These are phyloP conservation scores for Fomes fomentarius DNA, from an alignment of 1,284 basidiomycete genomes.

Conservation along the genomic window DNA sequence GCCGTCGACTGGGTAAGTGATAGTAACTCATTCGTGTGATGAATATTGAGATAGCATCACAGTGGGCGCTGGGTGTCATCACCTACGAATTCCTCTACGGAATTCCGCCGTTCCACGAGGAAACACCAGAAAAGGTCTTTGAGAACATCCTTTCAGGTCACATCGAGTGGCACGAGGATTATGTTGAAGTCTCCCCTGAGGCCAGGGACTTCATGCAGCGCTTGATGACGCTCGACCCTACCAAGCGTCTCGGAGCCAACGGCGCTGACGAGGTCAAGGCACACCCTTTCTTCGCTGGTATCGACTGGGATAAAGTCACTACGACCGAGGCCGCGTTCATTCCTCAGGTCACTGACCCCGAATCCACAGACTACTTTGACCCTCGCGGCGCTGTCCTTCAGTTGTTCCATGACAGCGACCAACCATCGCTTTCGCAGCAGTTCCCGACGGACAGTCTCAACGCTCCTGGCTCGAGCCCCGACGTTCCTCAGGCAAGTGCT, in stretches of 20 bases:
- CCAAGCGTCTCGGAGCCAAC: constrained; percentile 80
- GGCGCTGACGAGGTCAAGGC: constrained; percentile 93
- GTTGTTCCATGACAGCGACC: constrained; percentile 85
- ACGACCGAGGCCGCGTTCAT: constrained; percentile 93
- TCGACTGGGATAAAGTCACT: constrained; percentile 94
- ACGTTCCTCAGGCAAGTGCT: constrained; percentile 43
- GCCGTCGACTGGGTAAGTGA: constrained; percentile 92
- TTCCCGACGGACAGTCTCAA: constrained; percentile 47
- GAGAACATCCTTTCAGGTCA: constrained; percentile 98
- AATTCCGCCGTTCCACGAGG: constrained; percentile 96
- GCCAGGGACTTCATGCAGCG: constrained; percentile 92
- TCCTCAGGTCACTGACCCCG: constrained; percentile 92
- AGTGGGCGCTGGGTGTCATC: constrained; percentile 99
- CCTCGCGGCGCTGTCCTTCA: constrained; percentile 90
- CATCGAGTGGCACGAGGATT: constrained; percentile 96
- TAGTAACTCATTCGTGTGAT: constrained; percentile 4
- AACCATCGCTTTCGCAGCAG: constrained; percentile 51
- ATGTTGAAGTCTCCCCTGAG: constrained; percentile 85
- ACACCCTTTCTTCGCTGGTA: constrained; percentile 89
- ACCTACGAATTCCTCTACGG: constrained; percentile 99
- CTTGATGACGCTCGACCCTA: constrained; percentile 84
- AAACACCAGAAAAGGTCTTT: constrained; percentile 96
- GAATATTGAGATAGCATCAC: constrained; percentile 10
- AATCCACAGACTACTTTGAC: constrained; percentile 99
- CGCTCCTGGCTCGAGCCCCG: constrained; percentile 34